Conservation (phyloP, 768 basidiomycete genomes). For the Tricholoma saponaceum region DNA sequence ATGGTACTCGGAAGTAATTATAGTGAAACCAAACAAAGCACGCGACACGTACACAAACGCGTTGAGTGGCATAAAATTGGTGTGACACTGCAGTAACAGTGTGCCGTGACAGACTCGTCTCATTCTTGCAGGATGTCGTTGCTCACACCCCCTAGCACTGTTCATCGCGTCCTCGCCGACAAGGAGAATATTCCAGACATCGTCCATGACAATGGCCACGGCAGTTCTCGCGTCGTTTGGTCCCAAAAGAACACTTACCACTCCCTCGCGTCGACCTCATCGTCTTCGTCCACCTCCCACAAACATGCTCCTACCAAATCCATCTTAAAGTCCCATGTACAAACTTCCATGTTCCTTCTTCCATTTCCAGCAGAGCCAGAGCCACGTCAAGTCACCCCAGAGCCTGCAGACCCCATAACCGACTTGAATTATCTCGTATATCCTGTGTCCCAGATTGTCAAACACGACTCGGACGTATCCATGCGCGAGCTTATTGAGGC, state of each 20-base stretch:
- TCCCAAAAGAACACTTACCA: slow-evolving; percentile 49
- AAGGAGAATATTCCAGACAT: slow-evolving; percentile 38
- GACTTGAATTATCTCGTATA: slow-evolving; percentile 62
- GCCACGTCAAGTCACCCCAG: slow-evolving; percentile 68
- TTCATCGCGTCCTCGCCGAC: slow-evolving; percentile 43
- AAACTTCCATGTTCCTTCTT: slow-evolving; percentile 24
- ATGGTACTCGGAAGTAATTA: too few relatives aligned
- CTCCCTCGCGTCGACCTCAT: slow-evolving; percentile 26
- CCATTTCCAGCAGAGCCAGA: slow-evolving; percentile 33
- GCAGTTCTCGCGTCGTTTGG: slow-evolving; percentile 42
- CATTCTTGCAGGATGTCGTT: slow-evolving; percentile 43
- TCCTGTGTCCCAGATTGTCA: slow-evolving; percentile 59
- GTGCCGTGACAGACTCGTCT: slow-evolving; percentile 4
- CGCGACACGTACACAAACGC: slow-evolving; percentile 35
- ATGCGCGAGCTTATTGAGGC: slow-evolving; percentile 66
- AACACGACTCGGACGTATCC: slow-evolving; percentile 32
- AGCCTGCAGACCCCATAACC: slow-evolving; percentile 63
- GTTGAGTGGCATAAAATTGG: slow-evolving; percentile 11
- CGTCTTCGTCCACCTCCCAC: slow-evolving; percentile 29
- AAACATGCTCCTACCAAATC: slow-evolving; percentile 52
- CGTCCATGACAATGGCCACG: slow-evolving; percentile 19
- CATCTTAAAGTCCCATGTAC: slow-evolving; percentile 60
- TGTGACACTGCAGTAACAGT: slow-evolving; percentile 6
- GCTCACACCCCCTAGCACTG: slow-evolving; percentile 57
- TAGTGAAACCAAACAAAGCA: slow-evolving; percentile 18